A percentile compares a stretch with the other conserved stretches of the same genome.
Evolutionary conservation across 768 basidiomycete genomes (phyloP).

Genomic region (Rubroboletus pulcherrimus): DNA sequence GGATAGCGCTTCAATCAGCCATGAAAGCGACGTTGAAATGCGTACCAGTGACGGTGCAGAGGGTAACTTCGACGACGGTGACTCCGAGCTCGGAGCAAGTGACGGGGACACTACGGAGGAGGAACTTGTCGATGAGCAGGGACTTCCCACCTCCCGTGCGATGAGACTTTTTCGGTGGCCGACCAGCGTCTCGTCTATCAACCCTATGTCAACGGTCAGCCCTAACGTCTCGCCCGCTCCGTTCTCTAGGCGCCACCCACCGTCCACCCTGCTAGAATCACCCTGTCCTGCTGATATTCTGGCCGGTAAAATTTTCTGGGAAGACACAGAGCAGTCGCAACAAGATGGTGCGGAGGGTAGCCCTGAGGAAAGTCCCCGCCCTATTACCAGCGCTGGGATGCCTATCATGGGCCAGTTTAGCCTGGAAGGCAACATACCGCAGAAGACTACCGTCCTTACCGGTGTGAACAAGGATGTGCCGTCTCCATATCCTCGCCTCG

Average conservation of each 20-base stretch:
- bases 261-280: conserved; percentile 32
- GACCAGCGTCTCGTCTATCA: conserved; percentile 56
- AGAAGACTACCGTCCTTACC: conserved; percentile 26
- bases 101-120: conserved; percentile 82
- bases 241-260: conserved; percentile 31
- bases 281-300: conserved; percentile 70
- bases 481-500: conserved; percentile 29
- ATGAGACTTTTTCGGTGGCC: conserved; percentile 72
- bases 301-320: conserved; percentile 56
- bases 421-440: conserved; percentile 11
- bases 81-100: conserved; percentile 48
- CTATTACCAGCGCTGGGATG: conserved; percentile 13
- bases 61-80: conserved; percentile 38
- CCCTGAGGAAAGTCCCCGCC: conserved; percentile 24
- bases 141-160: conserved; percentile 70
- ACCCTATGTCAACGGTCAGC: conserved; percentile 73
- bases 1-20: conserved; percentile 44
- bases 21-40: conserved; percentile 51
- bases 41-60: conserved; percentile 34
- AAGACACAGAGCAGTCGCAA: conserved; percentile 39
- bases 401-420: conserved; percentile 41
- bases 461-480: conserved; percentile 31
- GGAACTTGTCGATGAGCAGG: conserved; percentile 73
- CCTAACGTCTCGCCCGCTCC: conserved; percentile 46
- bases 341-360: conserved; percentile 35